A percentile compares a stretch with the other conserved stretches of the same genome.
phyloP scores from a whole-genome alignment of 2,329 filamentous ascomycete genomes.

The Nannizziopsis arthrosporioides region DNA sequence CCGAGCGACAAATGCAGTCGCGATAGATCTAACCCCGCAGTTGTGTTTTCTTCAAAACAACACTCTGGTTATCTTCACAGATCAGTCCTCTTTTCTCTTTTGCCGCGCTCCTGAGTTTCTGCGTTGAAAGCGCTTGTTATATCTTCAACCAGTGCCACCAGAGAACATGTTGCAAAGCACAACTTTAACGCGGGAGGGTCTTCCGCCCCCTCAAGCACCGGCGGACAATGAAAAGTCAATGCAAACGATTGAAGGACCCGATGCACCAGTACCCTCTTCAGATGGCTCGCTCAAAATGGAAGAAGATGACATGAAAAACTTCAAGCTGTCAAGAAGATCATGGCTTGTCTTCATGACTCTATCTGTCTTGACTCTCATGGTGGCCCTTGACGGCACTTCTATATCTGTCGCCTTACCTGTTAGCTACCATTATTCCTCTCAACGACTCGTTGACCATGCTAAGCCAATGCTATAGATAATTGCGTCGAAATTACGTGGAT shows the following conservation, averaged over 20 bases:
- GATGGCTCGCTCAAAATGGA: conserved; percentile 2
- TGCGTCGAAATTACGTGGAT: conserved; percentile 41
- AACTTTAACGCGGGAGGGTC: no score
- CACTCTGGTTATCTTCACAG: not conserved
- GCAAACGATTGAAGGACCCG: not conserved
- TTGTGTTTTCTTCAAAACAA: no score
- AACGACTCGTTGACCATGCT: not conserved
- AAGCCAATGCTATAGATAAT: conserved; percentile 32
- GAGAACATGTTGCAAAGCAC: no score
- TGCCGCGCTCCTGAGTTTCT: not conserved
- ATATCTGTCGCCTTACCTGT: conserved; percentile 49
- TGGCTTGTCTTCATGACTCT: conserved; percentile 43
- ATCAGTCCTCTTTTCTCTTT: not conserved
- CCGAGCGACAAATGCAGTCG: no score
- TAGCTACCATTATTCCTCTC: conserved; percentile 4
- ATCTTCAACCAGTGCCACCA: no score
- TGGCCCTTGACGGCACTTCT: conserved; percentile 54
- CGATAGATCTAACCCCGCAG: no score
- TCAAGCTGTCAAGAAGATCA: conserved; percentile 24
- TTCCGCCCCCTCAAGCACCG: not conserved
- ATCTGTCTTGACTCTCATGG: conserved; percentile 47
- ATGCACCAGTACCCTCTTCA: not conserved
- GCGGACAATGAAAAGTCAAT: not conserved
- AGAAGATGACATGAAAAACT: conserved; percentile 8
- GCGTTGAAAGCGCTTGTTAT: no score